A percentile compares a stretch with the other conserved stretches of the same genome.
These are phyloP conservation scores for Globisporangium ultimum DNA, from an alignment of 352 stramenopile species.

Conservation along the genomic window DNA sequence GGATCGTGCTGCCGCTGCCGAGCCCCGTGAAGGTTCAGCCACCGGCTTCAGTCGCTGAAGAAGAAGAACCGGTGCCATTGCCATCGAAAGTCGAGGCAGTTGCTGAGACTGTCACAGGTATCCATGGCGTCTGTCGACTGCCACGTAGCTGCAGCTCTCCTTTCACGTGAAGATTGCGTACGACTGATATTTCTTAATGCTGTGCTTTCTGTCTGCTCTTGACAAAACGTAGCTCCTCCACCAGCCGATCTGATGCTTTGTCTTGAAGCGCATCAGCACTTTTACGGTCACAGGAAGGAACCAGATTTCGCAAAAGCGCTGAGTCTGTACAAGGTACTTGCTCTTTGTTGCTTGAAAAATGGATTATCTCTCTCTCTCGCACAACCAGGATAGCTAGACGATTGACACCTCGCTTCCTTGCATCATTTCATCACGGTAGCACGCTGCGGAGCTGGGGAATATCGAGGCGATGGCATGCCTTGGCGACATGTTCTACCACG, in stretches of 20 bases:
- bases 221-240: neutral
- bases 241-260: slow-evolving; percentile 29
- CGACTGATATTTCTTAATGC: no score
- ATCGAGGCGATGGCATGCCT: slow-evolving; percentile 51
- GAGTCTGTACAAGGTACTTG: slow-evolving; percentile 49
- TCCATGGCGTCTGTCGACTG: neutral
- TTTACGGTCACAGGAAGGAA: slow-evolving; percentile 52
- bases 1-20: slow-evolving; percentile 47
- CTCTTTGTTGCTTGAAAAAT: neutral
- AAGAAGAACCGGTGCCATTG: slow-evolving; percentile 4
- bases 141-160: neutral
- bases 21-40: slow-evolving; percentile 22
- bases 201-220: neutral
- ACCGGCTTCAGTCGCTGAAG: slow-evolving; percentile 6
- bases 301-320: slow-evolving; percentile 39
- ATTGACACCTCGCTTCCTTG: no score
- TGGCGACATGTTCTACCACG: slow-evolving; percentile 56
- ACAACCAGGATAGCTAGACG: no score
- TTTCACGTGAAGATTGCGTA: no score
- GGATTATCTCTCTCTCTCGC: neutral
- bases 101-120: neutral
- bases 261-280: slow-evolving; percentile 58
- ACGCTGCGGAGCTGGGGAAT: slow-evolving; percentile 45
- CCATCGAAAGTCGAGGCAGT: neutral
- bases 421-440: slow-evolving; percentile 17